Evolutionary conservation across 495 filamentous ascomycete species (phyloP).

Genomic region (Podospora pseudopauciseta): DNA sequence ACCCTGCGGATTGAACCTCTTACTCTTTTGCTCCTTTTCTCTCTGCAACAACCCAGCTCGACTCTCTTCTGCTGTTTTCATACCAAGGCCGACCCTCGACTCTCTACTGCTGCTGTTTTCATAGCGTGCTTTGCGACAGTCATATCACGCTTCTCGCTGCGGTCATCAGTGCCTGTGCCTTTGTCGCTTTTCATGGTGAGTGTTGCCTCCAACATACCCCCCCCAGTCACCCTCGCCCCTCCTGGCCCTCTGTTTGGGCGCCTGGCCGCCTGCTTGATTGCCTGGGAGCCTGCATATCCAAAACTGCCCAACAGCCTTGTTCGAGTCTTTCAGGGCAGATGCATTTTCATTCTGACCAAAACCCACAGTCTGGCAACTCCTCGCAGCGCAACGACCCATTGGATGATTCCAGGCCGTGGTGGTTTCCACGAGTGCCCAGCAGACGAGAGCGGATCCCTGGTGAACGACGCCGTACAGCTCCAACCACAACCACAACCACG

Average conservation of each 20-base stretch:
- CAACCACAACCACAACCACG: slow-evolving; percentile 28
- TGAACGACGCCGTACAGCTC: slow-evolving; percentile 31
- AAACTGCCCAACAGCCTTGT: background rate
- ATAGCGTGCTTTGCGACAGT: background rate
- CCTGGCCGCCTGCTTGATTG: background rate
- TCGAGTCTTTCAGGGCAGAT: background rate
- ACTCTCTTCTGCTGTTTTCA: no score
- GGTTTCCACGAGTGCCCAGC: background rate
- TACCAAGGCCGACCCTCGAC: no score
- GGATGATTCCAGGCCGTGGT: slow-evolving; percentile 18
- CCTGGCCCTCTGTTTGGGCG: background rate
- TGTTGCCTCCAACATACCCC: background rate
- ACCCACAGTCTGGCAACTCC: slow-evolving; percentile 55
- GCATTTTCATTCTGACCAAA: background rate
- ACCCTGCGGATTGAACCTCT: background rate
- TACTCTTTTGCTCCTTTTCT: no score
- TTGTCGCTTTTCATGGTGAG: slow-evolving; percentile 5
- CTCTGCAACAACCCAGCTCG: no score
- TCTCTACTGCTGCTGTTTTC: background rate
- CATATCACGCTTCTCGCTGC: background rate
- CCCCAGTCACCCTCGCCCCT: background rate
- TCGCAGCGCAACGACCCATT: slow-evolving; percentile 51
- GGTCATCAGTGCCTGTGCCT: background rate
- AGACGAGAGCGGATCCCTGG: slow-evolving; percentile 28
- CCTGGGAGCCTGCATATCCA: background rate